Evolutionary conservation across 2,329 filamentous ascomycete genomes (phyloP).

Genomic region (Fusarium agapanthi): DNA sequence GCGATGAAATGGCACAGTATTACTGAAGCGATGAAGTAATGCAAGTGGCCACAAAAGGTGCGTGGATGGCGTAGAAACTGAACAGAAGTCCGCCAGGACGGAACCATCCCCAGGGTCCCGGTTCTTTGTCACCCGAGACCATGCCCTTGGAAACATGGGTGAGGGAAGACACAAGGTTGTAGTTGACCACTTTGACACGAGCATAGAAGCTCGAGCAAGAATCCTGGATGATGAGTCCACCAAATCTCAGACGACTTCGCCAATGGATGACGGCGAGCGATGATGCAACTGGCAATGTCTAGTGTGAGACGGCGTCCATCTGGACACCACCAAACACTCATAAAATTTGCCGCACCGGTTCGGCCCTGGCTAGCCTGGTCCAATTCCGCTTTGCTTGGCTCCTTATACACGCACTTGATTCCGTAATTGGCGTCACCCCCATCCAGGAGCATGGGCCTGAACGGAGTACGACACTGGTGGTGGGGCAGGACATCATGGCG

Average conservation of each 20-base stretch:
- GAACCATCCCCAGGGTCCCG: conserved; percentile 8
- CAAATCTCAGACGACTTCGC: neutral
- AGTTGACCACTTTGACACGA: neutral
- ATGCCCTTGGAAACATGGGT: neutral
- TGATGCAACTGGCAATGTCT: conserved; percentile 20
- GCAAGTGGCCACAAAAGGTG: neutral
- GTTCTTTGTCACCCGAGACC: neutral
- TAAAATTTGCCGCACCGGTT: conserved; percentile 38
- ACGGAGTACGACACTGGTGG: conserved; percentile 28
- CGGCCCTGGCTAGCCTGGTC: conserved; percentile 5
- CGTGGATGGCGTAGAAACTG: conserved; percentile 2
- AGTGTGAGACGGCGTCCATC: conserved; percentile 2
- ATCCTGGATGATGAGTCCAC: neutral
- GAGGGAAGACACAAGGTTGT: neutral
- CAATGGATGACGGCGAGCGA: neutral
- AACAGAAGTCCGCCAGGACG: neutral
- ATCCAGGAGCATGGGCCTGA: conserved; percentile 28
- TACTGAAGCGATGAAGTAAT: conserved; percentile 4
- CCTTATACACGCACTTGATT: conserved; percentile 6
- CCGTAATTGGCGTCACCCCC: conserved; percentile 25
- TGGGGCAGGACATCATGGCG: conserved; percentile 34
- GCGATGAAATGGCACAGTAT: neutral
- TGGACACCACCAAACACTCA: conserved; percentile 1
- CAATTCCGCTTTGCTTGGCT: conserved; percentile 5
- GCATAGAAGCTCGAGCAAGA: neutral